phyloP scores from a whole-genome alignment of 371 early-diverging fungal species.

The Mucor lusitanicus region DNA sequence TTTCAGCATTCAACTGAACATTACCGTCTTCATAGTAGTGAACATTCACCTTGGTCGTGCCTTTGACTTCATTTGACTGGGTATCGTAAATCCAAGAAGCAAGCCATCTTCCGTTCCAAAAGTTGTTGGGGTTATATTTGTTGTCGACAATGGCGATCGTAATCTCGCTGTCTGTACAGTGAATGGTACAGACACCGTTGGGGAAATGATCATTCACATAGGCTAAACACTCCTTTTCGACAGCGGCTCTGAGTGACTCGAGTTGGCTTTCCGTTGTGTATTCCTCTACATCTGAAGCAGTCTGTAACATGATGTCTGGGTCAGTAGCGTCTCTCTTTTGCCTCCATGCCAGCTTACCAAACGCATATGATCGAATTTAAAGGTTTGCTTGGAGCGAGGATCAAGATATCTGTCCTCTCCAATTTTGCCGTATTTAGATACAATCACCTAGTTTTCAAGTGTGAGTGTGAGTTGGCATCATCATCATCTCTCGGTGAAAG shows the following conservation, averaged over 20 bases:
- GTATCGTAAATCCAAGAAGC: conserved; percentile 76
- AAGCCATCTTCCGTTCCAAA: conserved; percentile 95
- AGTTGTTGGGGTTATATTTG: conserved; percentile 90
- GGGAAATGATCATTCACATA: conserved; percentile 84
- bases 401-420: conserved; percentile 72
- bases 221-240: conserved; percentile 61
- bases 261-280: conserved; percentile 48
- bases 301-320: conserved; percentile 24
- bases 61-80: conserved; percentile 64
- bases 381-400: conserved; percentile 67
- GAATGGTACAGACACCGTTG: conserved; percentile 73
- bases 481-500: background rate
- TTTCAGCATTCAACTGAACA: conserved; percentile 86
- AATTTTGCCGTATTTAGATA: conserved; percentile 72
- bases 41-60: conserved; percentile 74
- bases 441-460: conserved; percentile 56
- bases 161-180: conserved; percentile 52
- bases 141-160: conserved; percentile 80
- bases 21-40: conserved; percentile 99
- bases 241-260: conserved; percentile 56
- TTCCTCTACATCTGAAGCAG: conserved; percentile 61
- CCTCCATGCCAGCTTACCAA: conserved; percentile 40
- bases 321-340: background rate
- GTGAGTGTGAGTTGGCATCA: background rate
- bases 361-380: conserved; percentile 77